Evolutionary conservation across 768 basidiomycete genomes (phyloP), one percentile per base, ranked within the genome.

Genomic region (Tylopilus plumbeoviolaceoides): DNA sequence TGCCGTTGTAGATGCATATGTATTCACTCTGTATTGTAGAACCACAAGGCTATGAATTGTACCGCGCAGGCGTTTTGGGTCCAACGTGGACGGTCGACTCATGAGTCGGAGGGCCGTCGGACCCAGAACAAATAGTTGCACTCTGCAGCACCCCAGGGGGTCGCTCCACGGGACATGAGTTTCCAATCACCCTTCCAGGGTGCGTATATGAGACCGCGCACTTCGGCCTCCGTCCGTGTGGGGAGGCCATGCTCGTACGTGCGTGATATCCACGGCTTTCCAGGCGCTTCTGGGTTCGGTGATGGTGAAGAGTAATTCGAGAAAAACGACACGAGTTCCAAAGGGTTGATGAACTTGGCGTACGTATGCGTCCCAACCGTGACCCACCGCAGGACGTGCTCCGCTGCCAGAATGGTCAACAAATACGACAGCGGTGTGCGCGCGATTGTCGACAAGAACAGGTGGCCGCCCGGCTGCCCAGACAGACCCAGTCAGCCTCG

Each of bases 401-500:
- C 95, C 1, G 95, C 95, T 31, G 91, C 70, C 43, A 85, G 73
- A 56, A 90, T 84, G 5, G 86, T 85, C 31, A 89, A 66, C 45
- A 87, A 67, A 59, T 83, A 83, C n/a, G 87, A 72, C 39, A 90
- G 75, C 4, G 85, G 84, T 10, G 86, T 89, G 36, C 97, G 89
- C 0, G 95, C 85, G 57, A 99, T 89, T 14, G 95, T 98, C 12
- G 95, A 98, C 35, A 99, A 77, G 75, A 98, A 89, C 17, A 99
- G 80, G 63, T 95, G 92, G 4, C 97, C 95, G 6, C 94, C 94
- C 11, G 97, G 97, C 94, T 98, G 60, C 23, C 31, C 40, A 28
- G 42, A 14, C 30, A 30, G 30, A 30, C 8, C 23, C 23, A 3
- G 23, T 23, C 23, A 23, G 23, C 23, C 23, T 23, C 23, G 2